phyloP scores from a whole-genome alignment of 148 eudicot species.

The Cornus controversa region DNA sequence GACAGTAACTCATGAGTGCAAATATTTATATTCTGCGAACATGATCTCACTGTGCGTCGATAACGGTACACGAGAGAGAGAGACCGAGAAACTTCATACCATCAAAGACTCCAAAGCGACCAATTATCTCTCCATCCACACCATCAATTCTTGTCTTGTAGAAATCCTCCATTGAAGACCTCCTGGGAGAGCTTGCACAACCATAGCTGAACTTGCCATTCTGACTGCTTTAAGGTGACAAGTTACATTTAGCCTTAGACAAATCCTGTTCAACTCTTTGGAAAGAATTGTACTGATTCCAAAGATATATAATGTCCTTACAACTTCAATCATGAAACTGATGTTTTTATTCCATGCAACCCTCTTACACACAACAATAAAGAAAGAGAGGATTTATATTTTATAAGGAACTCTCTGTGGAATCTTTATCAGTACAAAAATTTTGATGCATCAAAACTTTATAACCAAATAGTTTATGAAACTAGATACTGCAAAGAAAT shows the following conservation, averaged over 20 bases:
- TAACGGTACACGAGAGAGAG: too few species aligned
- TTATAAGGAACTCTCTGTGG: background rate
- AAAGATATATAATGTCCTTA: background rate
- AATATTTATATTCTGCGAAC: background rate
- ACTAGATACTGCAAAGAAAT: background rate
- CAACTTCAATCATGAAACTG: background rate
- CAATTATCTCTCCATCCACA: slow-evolving; percentile 84
- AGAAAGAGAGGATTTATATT: background rate
- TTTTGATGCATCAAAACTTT: background rate
- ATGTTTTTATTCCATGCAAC: background rate
- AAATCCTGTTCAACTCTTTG: background rate
- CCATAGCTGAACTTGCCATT: slow-evolving; percentile 91
- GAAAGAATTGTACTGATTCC: background rate
- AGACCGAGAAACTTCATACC: slow-evolving; percentile 35
- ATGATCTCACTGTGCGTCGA: background rate
- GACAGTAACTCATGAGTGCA: background rate
- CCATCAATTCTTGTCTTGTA: slow-evolving; percentile 96
- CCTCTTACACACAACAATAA: background rate
- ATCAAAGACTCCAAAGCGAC: slow-evolving; percentile 94
- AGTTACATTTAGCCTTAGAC: background rate
- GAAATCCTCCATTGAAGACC: slow-evolving; percentile 98
- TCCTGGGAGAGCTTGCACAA: slow-evolving; percentile 91
- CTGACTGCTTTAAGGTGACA: slow-evolving; percentile 47
- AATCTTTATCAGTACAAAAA: background rate
- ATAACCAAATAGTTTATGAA: background rate